Evolutionary conservation across 2,329 filamentous ascomycete genomes (phyloP).

Genomic region (Diaporthe vaccinii): DNA sequence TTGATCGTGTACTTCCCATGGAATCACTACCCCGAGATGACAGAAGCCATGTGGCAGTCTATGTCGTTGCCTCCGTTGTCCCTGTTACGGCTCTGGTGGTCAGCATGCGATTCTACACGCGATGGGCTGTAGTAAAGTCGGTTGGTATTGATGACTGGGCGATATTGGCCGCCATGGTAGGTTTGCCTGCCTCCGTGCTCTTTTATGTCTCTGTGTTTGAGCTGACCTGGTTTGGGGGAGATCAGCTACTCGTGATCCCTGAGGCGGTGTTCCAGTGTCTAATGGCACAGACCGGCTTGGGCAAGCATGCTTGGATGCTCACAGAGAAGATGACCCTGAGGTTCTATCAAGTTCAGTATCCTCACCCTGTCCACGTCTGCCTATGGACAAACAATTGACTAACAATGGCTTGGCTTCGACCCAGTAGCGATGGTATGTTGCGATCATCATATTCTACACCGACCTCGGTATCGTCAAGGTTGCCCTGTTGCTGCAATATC

Average conservation of each 20-base stretch:
- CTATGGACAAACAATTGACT: neutral
- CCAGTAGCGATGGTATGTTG: slow-evolving; percentile 15
- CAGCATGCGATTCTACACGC: neutral
- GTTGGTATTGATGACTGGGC: slow-evolving; percentile 9
- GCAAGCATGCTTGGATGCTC: slow-evolving; percentile 20
- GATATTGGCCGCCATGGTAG: neutral
- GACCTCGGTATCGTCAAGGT: slow-evolving; percentile 9
- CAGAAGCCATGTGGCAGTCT: slow-evolving; percentile 1
- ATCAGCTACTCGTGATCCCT: neutral
- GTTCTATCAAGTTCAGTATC: neutral
- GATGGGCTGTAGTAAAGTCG: slow-evolving; percentile 10
- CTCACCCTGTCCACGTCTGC: neutral
- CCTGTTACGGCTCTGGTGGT: neutral
- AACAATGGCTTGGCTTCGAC: neutral
- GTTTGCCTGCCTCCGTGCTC: neutral
- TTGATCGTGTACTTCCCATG: neutral
- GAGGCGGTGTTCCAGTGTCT: neutral
- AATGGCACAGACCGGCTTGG: slow-evolving; percentile 17
- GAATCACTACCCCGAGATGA: neutral
- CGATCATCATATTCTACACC: slow-evolving; percentile 21
- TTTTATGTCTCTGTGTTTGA: rapidly evolving
- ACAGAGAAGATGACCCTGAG: neutral
- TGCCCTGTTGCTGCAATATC: slow-evolving; percentile 13
- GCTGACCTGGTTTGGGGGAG: neutral
- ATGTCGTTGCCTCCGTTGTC: neutral